A percentile compares a stretch with the other conserved stretches of the same genome.
Conservation (phyloP, 331 rosid species). For the Erythrophleum ivorense region DNA sequence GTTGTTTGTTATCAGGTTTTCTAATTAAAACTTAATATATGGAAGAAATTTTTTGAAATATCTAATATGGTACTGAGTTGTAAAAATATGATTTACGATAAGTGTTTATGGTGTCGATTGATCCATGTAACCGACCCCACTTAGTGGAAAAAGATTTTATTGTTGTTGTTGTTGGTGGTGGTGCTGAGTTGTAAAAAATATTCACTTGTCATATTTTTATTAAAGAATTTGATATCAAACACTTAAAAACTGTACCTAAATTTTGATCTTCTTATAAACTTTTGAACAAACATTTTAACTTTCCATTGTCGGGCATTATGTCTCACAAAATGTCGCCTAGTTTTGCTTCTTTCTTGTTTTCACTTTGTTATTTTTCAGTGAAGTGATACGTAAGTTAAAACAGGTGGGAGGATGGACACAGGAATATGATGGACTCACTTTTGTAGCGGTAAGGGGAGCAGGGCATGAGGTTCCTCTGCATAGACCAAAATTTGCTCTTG, state of each 20-base stretch:
- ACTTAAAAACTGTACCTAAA: too few species aligned
- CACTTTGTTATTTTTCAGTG: not conserved
- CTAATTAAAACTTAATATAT: not conserved
- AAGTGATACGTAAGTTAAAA: slow-evolving; percentile 16
- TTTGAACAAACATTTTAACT: too few species aligned
- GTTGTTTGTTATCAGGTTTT: not conserved
- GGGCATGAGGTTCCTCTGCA: slow-evolving; percentile 93
- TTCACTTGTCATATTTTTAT: too few species aligned
- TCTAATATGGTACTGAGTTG: not conserved
- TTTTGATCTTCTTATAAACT: too few species aligned
- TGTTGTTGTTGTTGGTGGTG: too few species aligned
- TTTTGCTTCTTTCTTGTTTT: not conserved
- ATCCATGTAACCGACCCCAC: too few species aligned
- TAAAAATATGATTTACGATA: too few species aligned
- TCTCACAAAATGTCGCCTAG: not conserved
- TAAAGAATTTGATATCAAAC: too few species aligned
- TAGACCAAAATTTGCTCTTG: slow-evolving; percentile 76
- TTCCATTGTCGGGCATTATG: too few species aligned
- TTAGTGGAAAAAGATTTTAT: too few species aligned
- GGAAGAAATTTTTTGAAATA: not conserved
- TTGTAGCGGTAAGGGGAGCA: slow-evolving; percentile 83
- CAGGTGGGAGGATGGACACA: slow-evolving; percentile 98
- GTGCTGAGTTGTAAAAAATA: too few species aligned
- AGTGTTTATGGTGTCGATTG: too few species aligned
- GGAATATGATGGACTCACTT: slow-evolving; percentile 81